Conservation (phyloP, 1,284 basidiomycete species). For the Abortiporus biennis region DNA sequence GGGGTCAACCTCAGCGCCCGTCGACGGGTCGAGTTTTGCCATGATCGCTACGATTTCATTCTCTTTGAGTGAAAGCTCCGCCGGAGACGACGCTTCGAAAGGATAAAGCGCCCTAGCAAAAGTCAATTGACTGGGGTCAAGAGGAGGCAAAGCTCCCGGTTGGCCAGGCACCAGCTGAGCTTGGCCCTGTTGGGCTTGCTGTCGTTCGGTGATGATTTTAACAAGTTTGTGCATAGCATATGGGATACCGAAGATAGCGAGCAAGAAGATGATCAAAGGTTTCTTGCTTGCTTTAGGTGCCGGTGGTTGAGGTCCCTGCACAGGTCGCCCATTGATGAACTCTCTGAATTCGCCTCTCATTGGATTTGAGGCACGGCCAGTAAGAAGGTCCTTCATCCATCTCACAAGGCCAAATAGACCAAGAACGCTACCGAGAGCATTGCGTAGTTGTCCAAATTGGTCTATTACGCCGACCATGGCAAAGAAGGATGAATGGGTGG, state of each 20-base stretch:
- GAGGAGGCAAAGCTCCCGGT: slow-evolving; percentile 46
- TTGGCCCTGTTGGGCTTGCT: slow-evolving; percentile 34
- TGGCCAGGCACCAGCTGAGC: slow-evolving; percentile 24
- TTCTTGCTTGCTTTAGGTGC: slow-evolving; percentile 72
- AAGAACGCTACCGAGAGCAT: slow-evolving; percentile 91
- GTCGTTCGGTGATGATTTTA: slow-evolving; percentile 67
- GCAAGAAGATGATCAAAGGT: slow-evolving; percentile 90
- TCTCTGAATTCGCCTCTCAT: slow-evolving; percentile 61
- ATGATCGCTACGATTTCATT: slow-evolving; percentile 96
- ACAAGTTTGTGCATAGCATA: slow-evolving; percentile 93
- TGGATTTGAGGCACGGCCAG: slow-evolving; percentile 35
- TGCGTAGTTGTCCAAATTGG: slow-evolving; percentile 87
- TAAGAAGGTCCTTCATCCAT: slow-evolving; percentile 70
- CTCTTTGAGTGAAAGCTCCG: slow-evolving; percentile 79
- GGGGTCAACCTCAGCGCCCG: slow-evolving; percentile 68
- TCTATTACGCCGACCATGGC: slow-evolving; percentile 98
- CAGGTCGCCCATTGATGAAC: slow-evolving; percentile 60
- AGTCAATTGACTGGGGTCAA: slow-evolving; percentile 70
- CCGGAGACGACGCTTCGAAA: slow-evolving; percentile 69
- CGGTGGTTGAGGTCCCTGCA: slow-evolving; percentile 46
- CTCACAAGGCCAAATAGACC: slow-evolving; percentile 87
- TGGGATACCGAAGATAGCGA: slow-evolving; percentile 93
- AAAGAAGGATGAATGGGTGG: slow-evolving; percentile 97
- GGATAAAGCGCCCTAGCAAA: slow-evolving; percentile 88
- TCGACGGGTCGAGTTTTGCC: slow-evolving; percentile 71